Evolutionary conservation across 1,284 basidiomycete species (phyloP), one percentile per base, ranked within the genome.

Genomic region (Cryptococcus wingfieldii): DNA sequence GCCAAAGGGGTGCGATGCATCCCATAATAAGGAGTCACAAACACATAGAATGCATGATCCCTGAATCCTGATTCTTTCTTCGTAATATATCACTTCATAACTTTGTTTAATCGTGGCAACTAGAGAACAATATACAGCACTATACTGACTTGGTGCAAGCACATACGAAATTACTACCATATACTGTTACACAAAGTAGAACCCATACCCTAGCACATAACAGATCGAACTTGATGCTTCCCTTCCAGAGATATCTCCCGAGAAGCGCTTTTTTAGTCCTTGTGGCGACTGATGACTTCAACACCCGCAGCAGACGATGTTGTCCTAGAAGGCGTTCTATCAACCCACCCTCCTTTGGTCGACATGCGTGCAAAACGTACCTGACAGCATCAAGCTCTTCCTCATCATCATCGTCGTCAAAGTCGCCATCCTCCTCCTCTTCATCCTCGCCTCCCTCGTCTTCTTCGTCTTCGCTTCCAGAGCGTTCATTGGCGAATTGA

Each of bases 201-300:
- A 34, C 10, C 6, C 31, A 34, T 23, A n/a, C n/a, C n/a, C n/a
- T n/a, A 23, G 23, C 23, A 23, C 23, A 23, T 23, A 23, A 23
- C 2, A 23, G 3, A 23, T 23, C 23, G 3, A 23, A 23, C 3
- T 23, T 23, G 23, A 23, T 23, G 23, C 23, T 23, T 23, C 23
- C 23, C 23, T 23, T 23, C 23, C 23, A 23, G 23, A 23, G 1
- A 23, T 23, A 23, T 23, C 23, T 23, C 23, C 23, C 23, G 23
- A 23, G 23, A 23, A 23, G 23, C 23, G 3, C 23, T 23, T 23
- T 23, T 23, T 50, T 13, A 61, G 45, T 58, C 53, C 51, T 68
- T 68, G 58, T 77, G 75, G 34, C 72, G 67, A 46, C 68, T 69
- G 47, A 77, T 60, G 10, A 72, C 67, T 59, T 77, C 75, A 31